Evolutionary conservation across 768 basidiomycete species (phyloP).

Genomic region (Mycena amicta): DNA sequence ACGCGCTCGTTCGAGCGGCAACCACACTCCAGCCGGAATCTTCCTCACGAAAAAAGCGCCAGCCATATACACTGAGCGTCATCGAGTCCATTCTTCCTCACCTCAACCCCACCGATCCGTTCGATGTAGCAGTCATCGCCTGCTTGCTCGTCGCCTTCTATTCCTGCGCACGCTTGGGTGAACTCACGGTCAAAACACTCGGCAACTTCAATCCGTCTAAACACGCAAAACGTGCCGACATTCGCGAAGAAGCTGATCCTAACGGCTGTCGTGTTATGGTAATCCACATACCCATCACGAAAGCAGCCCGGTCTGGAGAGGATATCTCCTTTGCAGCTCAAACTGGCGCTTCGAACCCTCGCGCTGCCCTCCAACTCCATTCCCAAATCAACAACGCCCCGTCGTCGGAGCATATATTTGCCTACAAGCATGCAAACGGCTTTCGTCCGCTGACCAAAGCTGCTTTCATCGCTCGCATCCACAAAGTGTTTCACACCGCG

Average conservation of each 20-base stretch:
- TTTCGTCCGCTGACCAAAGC: constrained; percentile 2
- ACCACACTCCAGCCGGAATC: constrained; percentile 8
- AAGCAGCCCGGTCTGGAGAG: constrained; percentile 28
- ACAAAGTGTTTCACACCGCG: background rate
- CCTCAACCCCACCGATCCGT: background rate
- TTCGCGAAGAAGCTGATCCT: background rate
- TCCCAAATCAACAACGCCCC: constrained; percentile 32
- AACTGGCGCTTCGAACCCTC: constrained; percentile 27
- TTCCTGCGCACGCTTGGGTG: background rate
- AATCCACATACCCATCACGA: constrained; percentile 28
- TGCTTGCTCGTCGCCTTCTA: background rate
- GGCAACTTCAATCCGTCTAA: background rate
- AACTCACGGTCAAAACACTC: background rate
- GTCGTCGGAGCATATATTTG: constrained; percentile 30
- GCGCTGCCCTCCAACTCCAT: constrained; percentile 27
- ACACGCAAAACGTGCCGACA: background rate
- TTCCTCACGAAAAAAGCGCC: background rate
- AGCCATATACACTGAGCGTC: constrained; percentile 20
- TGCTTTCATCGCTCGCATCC: background rate
- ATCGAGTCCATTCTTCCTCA: constrained; percentile 3
- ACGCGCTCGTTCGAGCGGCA: constrained; percentile 22
- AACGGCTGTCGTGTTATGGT: constrained; percentile 14
- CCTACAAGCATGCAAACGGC: constrained; percentile 18
- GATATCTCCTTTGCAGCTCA: constrained; percentile 37
- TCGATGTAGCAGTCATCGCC: background rate